Evolutionary conservation across 345 rosid genomes (phyloP).

Genomic region (Eucalyptus pauciflora): DNA sequence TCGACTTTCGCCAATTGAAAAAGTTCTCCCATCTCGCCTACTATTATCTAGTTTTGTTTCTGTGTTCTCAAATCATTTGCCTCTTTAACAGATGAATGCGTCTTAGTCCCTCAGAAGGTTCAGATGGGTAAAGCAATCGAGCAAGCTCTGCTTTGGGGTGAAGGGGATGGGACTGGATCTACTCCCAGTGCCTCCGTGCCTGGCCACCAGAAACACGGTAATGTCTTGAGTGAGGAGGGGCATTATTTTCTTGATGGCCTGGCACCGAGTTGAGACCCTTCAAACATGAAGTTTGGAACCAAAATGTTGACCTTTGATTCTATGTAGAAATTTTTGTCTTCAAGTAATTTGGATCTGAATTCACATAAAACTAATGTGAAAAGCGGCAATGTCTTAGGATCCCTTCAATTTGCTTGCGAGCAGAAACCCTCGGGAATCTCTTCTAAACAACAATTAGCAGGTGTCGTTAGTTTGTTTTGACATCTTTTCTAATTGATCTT

Average conservation of each 20-base stretch:
- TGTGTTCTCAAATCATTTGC: no score
- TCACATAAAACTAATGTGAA: constrained; percentile 1
- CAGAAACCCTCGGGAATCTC: constrained; percentile 20
- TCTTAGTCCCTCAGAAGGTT: background rate
- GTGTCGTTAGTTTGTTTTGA: background rate
- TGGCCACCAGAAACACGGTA: background rate
- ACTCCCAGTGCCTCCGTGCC: background rate
- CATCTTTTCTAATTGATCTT: background rate
- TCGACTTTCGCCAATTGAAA: no score
- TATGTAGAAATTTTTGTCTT: constrained; percentile 27
- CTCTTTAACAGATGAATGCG: background rate
- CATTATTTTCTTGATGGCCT: no score
- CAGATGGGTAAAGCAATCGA: background rate
- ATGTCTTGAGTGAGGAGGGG: background rate
- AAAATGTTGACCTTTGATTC: constrained; percentile 52
- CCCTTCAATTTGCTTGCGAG: constrained; percentile 29
- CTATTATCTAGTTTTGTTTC: no score
- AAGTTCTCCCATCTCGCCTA: no score
- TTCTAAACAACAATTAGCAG: background rate
- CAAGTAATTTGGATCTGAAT: constrained; percentile 5
- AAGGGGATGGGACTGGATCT: background rate
- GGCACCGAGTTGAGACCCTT: background rate
- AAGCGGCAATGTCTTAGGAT: constrained; percentile 6
- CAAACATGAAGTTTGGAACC: background rate
- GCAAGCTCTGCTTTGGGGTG: background rate